Evolutionary conservation across 1,139 yeast species (phyloP), one percentile per base, ranked within the genome.

Genomic region (Torulaspora pretoriensis): DNA sequence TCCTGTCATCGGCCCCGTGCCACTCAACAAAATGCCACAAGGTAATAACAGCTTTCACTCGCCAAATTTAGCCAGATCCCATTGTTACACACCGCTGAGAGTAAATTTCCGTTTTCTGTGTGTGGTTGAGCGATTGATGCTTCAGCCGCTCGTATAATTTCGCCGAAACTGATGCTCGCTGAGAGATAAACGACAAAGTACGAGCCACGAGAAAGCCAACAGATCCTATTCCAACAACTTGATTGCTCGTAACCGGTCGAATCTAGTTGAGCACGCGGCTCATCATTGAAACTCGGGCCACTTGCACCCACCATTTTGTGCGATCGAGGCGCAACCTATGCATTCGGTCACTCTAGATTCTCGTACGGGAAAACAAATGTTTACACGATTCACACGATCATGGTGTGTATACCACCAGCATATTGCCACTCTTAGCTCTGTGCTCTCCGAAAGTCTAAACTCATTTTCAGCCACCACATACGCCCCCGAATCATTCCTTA

Each of bases 111-210:
- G 22, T 28, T 28, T 36, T 30, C 22, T 29, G 35, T 27, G 26
- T 25, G 25, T 38, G 30, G 35, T 38, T 38, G 27, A 30, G 30
- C 19, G 16, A 6, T 28, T 9, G 16, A 16, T 26, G 41, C 30
- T 30, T 29, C 35, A 31, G 41, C 41, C 40, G 35, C 35, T 38
- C 41, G 41, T 38, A 38, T 38, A 38, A 24, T 17, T 40, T 40
- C 38, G 38, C 29, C 43, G 38, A 34, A 40, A 39, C 14, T 28
- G 13, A 28, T 12, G 14, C 22, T 13, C 30, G 27, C 28, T n/a
- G 24, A n/a, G 10, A n/a, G n/a, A 14, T 40, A 40, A 40, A 40
- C 43, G 43, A 40, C 12, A n/a, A 24, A 27, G 31, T n/a, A 28
- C 10, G 13, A 27, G 14, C 22, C 12, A 40, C 36, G 23, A 8